Evolutionary conservation across 805 yeast species (phyloP).

Genomic region (Jamesozyma spencerorum): DNA sequence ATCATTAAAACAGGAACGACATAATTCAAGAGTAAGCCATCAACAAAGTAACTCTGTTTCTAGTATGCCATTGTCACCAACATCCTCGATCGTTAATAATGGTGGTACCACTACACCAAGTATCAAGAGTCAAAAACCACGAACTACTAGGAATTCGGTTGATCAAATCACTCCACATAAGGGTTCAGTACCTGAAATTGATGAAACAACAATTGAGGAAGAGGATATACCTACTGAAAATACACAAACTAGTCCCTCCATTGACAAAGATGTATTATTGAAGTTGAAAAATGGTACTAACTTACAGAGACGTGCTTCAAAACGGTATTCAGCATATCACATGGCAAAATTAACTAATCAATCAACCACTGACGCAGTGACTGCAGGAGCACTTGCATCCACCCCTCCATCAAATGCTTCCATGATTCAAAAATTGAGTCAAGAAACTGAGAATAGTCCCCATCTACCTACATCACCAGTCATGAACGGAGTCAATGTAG

Average conservation of each 20-base stretch:
- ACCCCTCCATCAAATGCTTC: slow-evolving; percentile 2
- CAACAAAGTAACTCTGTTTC: slow-evolving; percentile 12
- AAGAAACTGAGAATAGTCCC: background rate
- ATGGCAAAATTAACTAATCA: slow-evolving; percentile 61
- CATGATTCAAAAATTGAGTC: background rate
- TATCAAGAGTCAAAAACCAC: background rate
- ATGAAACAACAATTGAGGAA: no score
- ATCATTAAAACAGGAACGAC: slow-evolving; percentile 15
- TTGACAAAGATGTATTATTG: slow-evolving; percentile 50
- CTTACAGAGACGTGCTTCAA: slow-evolving; percentile 84
- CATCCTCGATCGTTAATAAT: background rate
- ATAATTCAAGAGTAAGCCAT: slow-evolving; percentile 5
- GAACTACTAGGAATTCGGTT: background rate
- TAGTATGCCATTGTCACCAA: slow-evolving; percentile 2
- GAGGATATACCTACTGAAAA: background rate
- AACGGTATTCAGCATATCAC: slow-evolving; percentile 89
- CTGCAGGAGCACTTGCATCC: slow-evolving; percentile 17
- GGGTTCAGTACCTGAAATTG: background rate
- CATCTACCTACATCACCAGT: background rate
- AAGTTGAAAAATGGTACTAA: slow-evolving; percentile 77
- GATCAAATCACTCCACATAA: background rate
- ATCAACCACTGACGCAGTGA: slow-evolving; percentile 25
- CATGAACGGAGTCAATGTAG: background rate
- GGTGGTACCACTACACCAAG: background rate
- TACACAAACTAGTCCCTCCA: slow-evolving; percentile 8